Base-by-base conservation (phyloP, 1,284 basidiomycete species). In the Microbotryum lychnidis-dioicae region DNA sequence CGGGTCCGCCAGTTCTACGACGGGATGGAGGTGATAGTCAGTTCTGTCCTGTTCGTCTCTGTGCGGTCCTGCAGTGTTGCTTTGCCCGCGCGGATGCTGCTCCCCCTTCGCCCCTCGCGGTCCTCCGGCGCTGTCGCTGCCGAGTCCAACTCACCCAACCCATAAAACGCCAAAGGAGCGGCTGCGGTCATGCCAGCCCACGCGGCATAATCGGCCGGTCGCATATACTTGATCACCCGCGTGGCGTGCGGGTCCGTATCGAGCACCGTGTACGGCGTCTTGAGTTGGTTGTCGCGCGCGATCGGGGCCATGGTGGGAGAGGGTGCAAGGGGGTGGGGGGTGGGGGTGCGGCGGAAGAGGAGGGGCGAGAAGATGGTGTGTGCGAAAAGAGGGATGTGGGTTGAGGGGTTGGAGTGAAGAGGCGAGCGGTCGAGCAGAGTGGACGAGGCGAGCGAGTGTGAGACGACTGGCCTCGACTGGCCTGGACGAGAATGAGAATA, bases 221-320 rank as follows among this genome's bases (percentile, higher is more conserved):
- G 83, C 78, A 97, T 85, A 79, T 94, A 96, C 68, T 87, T 80
- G 37, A 98, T 79, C 48, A 98, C 94, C 52, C 96, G 85, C 47
- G 79, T 79, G 46, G 87, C 87, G 80, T 96, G 89, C 23, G 94
- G 94, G 80, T 98, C 96, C 27, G 66, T 64, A 53, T 71, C 69
- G 53, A 72, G 62, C 50, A 72, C 60, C 14, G 70, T 68, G 64
- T 50, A 72, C 6, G 68, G 66, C 33, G 63, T 60, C 12, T 62
- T 50, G 44, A 70, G 57, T 54, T 62, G 52, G 61, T 70, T 64
- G 57, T 62, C 60, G 37, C 37, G 37, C 12, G 37, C 37, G 37
- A 42, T 42, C 16, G 14, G 37, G 37, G 37, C 4, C 37, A 42
- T 42, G 37, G 12, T 18, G 37, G 37, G 16, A 21, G 7, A 49